phyloP scores from a whole-genome alignment of 768 basidiomycete species.

The Boletus fagicola region DNA sequence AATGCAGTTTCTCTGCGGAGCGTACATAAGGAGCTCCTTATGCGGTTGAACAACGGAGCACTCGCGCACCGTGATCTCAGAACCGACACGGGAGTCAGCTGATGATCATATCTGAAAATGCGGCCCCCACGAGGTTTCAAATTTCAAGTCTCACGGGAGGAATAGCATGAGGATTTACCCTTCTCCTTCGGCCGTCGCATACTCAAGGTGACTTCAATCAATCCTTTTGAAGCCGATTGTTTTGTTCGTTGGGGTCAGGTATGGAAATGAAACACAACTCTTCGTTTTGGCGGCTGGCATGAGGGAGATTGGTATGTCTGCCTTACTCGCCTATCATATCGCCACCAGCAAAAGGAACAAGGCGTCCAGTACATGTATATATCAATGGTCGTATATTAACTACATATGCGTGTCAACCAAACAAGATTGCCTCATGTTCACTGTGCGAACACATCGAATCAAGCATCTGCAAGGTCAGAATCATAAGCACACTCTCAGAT shows the following conservation, averaged over 20 bases:
- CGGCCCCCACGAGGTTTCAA: slow-evolving; percentile 25
- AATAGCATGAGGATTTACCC: slow-evolving; percentile 11
- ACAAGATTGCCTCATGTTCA: background rate
- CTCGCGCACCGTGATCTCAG: background rate
- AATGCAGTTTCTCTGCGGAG: background rate
- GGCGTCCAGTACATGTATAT: background rate
- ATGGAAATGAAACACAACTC: background rate
- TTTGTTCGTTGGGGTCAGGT: background rate
- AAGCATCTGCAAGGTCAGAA: slow-evolving; percentile 24
- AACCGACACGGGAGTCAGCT: slow-evolving; percentile 15
- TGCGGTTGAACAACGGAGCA: background rate
- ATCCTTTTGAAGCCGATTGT: slow-evolving; percentile 14
- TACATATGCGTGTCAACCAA: background rate
- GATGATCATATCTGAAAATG: slow-evolving; percentile 25
- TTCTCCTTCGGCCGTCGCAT: slow-evolving; percentile 4
- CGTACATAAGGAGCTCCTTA: slow-evolving; percentile 8
- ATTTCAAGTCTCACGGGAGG: slow-evolving; percentile 13
- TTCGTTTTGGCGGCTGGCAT: background rate
- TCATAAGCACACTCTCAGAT: slow-evolving; percentile 13
- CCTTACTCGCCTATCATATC: background rate
- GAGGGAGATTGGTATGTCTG: background rate
- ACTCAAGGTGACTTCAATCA: slow-evolving; percentile 8
- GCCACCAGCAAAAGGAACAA: background rate
- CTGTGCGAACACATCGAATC: slow-evolving; percentile 13
- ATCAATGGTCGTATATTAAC: slow-evolving; percentile 3